These are phyloP conservation scores for Mycena citricolor DNA, from an alignment of 1,284 basidiomycete species.

Conservation along the genomic window DNA sequence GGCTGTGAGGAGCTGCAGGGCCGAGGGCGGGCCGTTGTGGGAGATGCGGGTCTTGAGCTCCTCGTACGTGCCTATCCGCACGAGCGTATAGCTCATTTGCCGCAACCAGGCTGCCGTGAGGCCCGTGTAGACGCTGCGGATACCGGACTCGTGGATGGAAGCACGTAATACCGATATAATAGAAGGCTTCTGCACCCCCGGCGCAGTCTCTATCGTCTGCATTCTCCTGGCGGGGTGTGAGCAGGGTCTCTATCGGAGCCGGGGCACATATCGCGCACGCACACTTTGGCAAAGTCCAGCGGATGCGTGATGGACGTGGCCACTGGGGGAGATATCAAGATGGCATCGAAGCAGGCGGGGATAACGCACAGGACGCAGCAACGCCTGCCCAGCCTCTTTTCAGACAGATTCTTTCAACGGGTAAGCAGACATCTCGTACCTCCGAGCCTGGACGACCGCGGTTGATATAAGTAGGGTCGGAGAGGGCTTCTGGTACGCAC, in stretches of 20 bases:
- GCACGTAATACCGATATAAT: conserved; percentile 55
- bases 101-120: conserved; percentile 83
- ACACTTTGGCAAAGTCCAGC: conserved; percentile 87
- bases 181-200: conserved; percentile 50
- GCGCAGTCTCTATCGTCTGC: conserved; percentile 60
- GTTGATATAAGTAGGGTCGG: background rate
- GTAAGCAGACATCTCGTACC: conserved; percentile 40
- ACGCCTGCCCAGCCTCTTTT: conserved; percentile 47
- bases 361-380: conserved; percentile 69
- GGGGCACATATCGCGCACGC: conserved; percentile 28
- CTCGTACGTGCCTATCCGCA: conserved; percentile 85
- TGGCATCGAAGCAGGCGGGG: conserved; percentile 7
- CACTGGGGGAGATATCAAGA: conserved; percentile 49
- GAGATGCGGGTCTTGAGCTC: conserved; percentile 63
- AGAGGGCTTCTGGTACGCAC: conserved; percentile 10
- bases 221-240: conserved; percentile 53
- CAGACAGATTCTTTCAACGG: conserved; percentile 1
- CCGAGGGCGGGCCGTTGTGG: conserved; percentile 47
- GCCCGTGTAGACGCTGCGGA: conserved; percentile 79
- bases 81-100: conserved; percentile 91
- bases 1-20: conserved; percentile 56
- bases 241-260: conserved; percentile 3
- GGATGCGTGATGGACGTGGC: conserved; percentile 86
- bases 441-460: conserved; percentile 60
- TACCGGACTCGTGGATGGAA: conserved; percentile 60